Evolutionary conservation across 108 stramenopile genomes (phyloP).

Genomic region (Asterionellopsis glacialis): DNA sequence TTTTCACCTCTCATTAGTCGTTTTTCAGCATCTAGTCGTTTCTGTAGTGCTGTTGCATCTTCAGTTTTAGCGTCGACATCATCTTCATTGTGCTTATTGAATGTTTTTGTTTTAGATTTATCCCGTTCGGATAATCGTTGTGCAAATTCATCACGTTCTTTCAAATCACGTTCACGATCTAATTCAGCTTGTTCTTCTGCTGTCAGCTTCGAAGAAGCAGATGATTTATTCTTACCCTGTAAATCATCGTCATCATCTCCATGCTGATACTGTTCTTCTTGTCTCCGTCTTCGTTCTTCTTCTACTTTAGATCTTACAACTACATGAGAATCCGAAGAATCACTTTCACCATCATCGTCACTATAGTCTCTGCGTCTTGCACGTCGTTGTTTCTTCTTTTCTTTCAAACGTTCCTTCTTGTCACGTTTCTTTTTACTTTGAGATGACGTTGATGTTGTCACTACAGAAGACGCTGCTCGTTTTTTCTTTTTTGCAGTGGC

Average conservation of each 20-base stretch:
- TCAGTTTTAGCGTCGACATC: slow-evolving; percentile 19
- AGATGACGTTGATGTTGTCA: slow-evolving; percentile 3
- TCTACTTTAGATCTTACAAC: slow-evolving; percentile 12
- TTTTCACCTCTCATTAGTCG: slow-evolving; percentile 84
- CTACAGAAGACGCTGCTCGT: neutral
- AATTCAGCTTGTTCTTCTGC: slow-evolving; percentile 60
- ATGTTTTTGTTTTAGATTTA: slow-evolving; percentile 52
- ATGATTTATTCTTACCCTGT: no score
- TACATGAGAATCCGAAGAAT: slow-evolving; percentile 15
- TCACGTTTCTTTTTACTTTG: neutral
- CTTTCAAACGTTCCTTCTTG: slow-evolving; percentile 18
- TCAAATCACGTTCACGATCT: slow-evolving; percentile 77
- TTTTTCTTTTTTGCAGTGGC: no score
- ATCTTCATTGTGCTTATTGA: slow-evolving; percentile 24
- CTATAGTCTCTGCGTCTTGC: neutral
- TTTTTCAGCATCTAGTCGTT: slow-evolving; percentile 58
- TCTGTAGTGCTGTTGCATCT: slow-evolving; percentile 25
- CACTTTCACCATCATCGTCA: slow-evolving; percentile 15
- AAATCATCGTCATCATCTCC: slow-evolving; percentile 4
- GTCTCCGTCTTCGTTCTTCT: slow-evolving; percentile 19
- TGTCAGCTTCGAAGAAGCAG: slow-evolving; percentile 45
- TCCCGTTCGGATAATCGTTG: slow-evolving; percentile 82
- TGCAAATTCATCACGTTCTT: slow-evolving; percentile 93
- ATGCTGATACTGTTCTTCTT: slow-evolving; percentile 13
- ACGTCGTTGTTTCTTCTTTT: slow-evolving; percentile 25